Percentiles rank a stretch among this genome's conserved stretches.
These are phyloP conservation scores for Penicillium sp. DNA, from an alignment of 2,329 filamentous ascomycete species.

Conservation along the genomic window DNA sequence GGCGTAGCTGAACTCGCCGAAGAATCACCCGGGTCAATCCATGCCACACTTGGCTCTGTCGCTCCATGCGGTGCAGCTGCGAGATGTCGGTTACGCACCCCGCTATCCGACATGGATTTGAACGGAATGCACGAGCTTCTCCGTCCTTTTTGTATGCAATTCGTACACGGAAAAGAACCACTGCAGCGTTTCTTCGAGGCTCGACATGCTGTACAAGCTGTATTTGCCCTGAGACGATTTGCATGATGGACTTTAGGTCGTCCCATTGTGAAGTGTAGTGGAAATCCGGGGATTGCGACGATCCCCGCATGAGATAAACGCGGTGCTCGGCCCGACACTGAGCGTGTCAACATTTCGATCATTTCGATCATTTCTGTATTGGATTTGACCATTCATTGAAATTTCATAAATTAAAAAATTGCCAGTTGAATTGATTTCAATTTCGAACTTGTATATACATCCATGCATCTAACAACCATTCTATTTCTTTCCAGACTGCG, in stretches of 20 bases:
- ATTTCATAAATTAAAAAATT: no score
- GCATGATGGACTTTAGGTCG: slow-evolving; percentile 48
- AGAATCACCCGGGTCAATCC: neutral
- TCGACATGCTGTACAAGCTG: slow-evolving; percentile 48
- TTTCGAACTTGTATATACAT: no score
- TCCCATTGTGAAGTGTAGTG: slow-evolving; percentile 40
- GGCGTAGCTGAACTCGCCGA: slow-evolving; percentile 3
- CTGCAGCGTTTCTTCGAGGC: slow-evolving; percentile 50
- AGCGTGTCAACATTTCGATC: no score
- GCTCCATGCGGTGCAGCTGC: slow-evolving; percentile 2
- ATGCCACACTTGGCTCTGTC: neutral
- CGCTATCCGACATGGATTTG: slow-evolving; percentile 25
- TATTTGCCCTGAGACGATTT: slow-evolving; percentile 46
- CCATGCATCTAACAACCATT: neutral
- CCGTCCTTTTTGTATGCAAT: slow-evolving; percentile 44
- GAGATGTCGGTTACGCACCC: slow-evolving; percentile 9
- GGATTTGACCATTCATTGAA: no score
- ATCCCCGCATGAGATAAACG: no score
- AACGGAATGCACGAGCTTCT: slow-evolving; percentile 35
- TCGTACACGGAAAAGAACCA: slow-evolving; percentile 45
- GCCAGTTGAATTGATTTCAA: no score
- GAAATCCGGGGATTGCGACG: slow-evolving; percentile 3
- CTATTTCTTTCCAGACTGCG: slow-evolving; percentile 33
- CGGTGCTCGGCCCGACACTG: no score
- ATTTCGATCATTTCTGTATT: no score